Base-by-base conservation (phyloP, 2,329 filamentous ascomycete species). In the Colletotrichum simmondsii region DNA sequence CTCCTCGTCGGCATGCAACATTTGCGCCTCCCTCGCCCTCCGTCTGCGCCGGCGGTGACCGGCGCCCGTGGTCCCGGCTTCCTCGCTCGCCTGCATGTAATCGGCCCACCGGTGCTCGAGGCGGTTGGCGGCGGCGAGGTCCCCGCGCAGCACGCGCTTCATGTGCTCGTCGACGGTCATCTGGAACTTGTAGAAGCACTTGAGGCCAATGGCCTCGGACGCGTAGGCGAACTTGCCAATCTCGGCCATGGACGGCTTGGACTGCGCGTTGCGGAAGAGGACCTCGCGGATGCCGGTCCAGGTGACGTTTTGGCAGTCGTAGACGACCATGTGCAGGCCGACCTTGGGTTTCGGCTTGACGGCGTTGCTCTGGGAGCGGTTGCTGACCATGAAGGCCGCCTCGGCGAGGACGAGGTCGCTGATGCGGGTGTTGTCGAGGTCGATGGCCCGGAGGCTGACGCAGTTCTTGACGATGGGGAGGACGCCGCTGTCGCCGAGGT, bases 141-240 rank as follows among this genome's bases (percentile, higher is more conserved):
- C 94, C 7, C 94, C 94, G 5, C 90, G 87, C 64, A 97, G 82
- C 0, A 98, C 94, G 4, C 95, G 91, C 84, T 95, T 96, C 65
- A 92, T 95, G 82, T 98, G 96, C 81, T 98, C 95, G 76, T 98
- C 93, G 5, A 98, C 95, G 0, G 95, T 98, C 84, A 94, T 94
- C 83, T 98, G 96, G 90, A 94, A 98, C 54, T 93, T 95, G 81
- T 97, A 97, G 85, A 96, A 98, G 82, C 95, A 97, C 82, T 98
- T 98, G 56, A 98, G 88, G 6, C 91, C 87, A 72, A 98, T 95
- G 70, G 97, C 90, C 79, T 98, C 92, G 1, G 91, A 90, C 0
- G 95, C 94, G 77, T 92, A 95, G 0, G 88, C 88, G 11, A 87
- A 77, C 60, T 77, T 78, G 37, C 78, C 79, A 16, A 83, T 79